Base-by-base conservation (phyloP, 139 green algal species). In the Astrephomene gubernaculifera region DNA sequence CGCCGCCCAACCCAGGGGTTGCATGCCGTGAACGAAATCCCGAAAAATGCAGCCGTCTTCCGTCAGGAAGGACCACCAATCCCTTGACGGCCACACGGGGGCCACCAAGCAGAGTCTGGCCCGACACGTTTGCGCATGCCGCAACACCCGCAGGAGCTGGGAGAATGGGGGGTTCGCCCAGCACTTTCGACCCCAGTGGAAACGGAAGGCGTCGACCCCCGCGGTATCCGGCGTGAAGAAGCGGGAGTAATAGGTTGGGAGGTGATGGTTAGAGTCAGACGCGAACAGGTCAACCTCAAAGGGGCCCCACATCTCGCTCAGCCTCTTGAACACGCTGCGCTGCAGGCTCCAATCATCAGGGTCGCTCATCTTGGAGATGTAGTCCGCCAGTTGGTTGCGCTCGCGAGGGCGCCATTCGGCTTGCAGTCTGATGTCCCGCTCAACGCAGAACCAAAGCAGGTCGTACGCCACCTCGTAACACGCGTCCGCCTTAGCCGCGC, bases 211-310 rank as follows among this genome's bases (percentile, higher is more conserved):
- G 67, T 86, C 67, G n/a, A 86, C 45, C n/a, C 80, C 80, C 4
- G 67, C 24, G 1, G 80, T 86, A 67, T 86, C 80, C 2, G 80
- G 80, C 1, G 67, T 86, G 49, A 70, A 54, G 49, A 71, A 86
- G 4, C 33, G 25, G 21, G 80, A 86, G 80, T 63, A 86, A 67
- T 86, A 86, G 19, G 4, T 39, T 2, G 67, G 67, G 10, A 86
- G 35, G 14, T 79, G 65, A 27, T n/a, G 43, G 67, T 78, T 86
- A 4, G 45, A 71, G 80, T 79, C 67, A 0, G 80, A 86, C 6
- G 80, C 80, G 36, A 86, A 86, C 33, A 86, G 65, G 67, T 86
- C 80, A 19, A 86, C 33, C 4, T 71, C 45, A 35, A 78, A 86
- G 6, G 80, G 80, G 8, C 80, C 80, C 64, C 64, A 86, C 8